A percentile compares a stretch with the other conserved stretches of the same genome.
Evolutionary conservation across 2,329 filamentous ascomycete species (phyloP).

Genomic region (Aureobasidium lini): DNA sequence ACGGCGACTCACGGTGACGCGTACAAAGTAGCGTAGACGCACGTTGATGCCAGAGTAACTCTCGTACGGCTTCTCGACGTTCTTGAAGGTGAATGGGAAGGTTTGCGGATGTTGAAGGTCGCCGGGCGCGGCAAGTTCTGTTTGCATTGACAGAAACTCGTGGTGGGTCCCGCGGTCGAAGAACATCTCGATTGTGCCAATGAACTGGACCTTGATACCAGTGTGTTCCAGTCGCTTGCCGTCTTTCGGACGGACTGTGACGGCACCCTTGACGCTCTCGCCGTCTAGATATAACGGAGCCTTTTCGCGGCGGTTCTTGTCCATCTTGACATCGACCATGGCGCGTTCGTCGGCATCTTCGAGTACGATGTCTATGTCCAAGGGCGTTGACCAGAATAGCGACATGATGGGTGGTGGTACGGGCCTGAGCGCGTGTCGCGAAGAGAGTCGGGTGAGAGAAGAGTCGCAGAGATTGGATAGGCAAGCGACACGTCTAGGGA

Average conservation of each 20-base stretch:
- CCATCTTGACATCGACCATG: conserved; percentile 95
- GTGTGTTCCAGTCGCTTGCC: conserved; percentile 97
- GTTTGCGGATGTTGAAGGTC: conserved; percentile 98
- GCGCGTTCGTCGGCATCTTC: conserved; percentile 89
- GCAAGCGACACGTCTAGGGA: background rate
- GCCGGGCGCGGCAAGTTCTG: conserved; percentile 92
- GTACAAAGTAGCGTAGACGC: conserved; percentile 95
- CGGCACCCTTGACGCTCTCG: conserved; percentile 92
- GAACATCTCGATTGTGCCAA: conserved; percentile 99
- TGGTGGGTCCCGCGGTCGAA: conserved; percentile 99
- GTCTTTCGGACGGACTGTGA: conserved; percentile 94
- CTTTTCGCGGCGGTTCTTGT: conserved; percentile 96
- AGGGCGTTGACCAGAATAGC: conserved; percentile 95
- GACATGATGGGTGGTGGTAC: conserved; percentile 55
- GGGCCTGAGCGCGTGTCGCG: background rate
- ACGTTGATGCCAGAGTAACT: conserved; percentile 99
- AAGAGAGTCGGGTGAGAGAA: background rate
- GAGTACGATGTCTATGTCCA: conserved; percentile 98
- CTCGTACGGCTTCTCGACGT: conserved; percentile 99
- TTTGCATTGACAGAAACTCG: conserved; percentile 94
- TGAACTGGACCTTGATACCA: conserved; percentile 99
- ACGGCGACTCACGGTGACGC: conserved; percentile 88
- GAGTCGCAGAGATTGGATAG: background rate
- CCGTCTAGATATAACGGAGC: conserved; percentile 96
- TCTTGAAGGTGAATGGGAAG: conserved; percentile 99